Percentiles rank a stretch among this genome's conserved stretches.
Conservation (phyloP, 768 basidiomycete genomes). For the Phaeotremella fagi region DNA sequence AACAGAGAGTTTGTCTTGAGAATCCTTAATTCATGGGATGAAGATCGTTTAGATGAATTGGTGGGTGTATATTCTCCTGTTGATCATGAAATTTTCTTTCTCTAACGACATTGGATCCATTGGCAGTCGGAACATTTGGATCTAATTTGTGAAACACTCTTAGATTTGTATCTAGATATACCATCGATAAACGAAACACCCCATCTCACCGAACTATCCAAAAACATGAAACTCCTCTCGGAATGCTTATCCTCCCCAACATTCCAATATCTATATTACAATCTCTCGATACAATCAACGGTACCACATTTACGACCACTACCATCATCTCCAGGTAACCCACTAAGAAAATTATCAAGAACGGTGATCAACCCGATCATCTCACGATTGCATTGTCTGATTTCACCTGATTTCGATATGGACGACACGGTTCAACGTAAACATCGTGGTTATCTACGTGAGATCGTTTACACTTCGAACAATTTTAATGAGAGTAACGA, state of each 20-base stretch:
- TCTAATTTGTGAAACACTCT: conserved; percentile 18
- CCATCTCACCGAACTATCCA: conserved; percentile 3
- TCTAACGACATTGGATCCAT: too few species aligned
- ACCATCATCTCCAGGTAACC: conserved; percentile 11
- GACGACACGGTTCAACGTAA: conserved; percentile 18
- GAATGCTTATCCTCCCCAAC: conserved; percentile 19
- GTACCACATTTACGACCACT: conserved; percentile 18
- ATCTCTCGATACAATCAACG: conserved; percentile 9
- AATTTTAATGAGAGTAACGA: conserved; percentile 35
- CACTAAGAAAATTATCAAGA: conserved; percentile 12
- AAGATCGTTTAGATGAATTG: conserved; percentile 17
- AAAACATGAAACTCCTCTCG: too few species aligned
- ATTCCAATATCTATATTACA: conserved; percentile 23
- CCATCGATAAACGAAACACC: background rate
- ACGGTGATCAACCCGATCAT: conserved; percentile 25
- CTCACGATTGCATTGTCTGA: conserved; percentile 21
- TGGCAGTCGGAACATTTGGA: conserved; percentile 23
- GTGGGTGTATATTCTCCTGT: conserved; percentile 10
- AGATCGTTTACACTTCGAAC: conserved; percentile 26
- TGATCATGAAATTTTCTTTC: too few species aligned
- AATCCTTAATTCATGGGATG: conserved; percentile 26
- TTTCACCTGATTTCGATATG: conserved; percentile 22
- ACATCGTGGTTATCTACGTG: conserved; percentile 27
- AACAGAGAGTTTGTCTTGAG: conserved; percentile 29
- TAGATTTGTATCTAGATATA: conserved; percentile 27